Conservation (phyloP, 176 grass and related monocot genomes). For the Rhynchospora pubera region DNA sequence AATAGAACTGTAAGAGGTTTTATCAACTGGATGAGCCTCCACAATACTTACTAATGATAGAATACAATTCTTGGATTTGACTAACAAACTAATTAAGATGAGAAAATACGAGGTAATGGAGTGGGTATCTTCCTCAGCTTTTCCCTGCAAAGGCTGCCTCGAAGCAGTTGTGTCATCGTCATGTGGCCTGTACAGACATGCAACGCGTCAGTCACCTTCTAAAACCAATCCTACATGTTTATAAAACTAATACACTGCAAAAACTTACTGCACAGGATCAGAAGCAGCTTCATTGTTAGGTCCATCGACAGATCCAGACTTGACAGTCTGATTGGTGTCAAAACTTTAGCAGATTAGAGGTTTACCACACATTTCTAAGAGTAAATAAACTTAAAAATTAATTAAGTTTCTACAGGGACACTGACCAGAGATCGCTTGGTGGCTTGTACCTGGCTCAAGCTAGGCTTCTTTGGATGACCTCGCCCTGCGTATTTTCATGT, state of each 20-base stretch:
- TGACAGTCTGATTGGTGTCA: slow-evolving; percentile 35
- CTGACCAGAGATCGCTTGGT: slow-evolving; percentile 48
- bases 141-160: slow-evolving; percentile 24
- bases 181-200: slow-evolving; percentile 34
- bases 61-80: slow-evolving; percentile 5
- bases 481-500: slow-evolving; percentile 24
- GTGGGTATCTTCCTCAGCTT: slow-evolving; percentile 54
- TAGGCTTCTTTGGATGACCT: slow-evolving; percentile 28
- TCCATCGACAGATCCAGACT: slow-evolving; percentile 49
- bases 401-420: neutral
- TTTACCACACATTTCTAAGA: neutral
- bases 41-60: neutral
- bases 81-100: neutral
- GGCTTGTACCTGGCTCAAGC: slow-evolving; percentile 2
- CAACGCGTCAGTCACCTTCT: slow-evolving; percentile 13
- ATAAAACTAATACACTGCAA: neutral
- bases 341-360: slow-evolving; percentile 27
- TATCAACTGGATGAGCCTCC: neutral
- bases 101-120: slow-evolving; percentile 60
- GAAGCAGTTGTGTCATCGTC: slow-evolving; percentile 27
- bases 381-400: neutral
- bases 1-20: neutral
- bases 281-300: slow-evolving; percentile 40
- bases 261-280: slow-evolving; percentile 49
- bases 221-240: neutral